These are phyloP conservation scores for Hysterium pulicare DNA, from an alignment of 2,329 filamentous ascomycete genomes.

Conservation along the genomic window DNA sequence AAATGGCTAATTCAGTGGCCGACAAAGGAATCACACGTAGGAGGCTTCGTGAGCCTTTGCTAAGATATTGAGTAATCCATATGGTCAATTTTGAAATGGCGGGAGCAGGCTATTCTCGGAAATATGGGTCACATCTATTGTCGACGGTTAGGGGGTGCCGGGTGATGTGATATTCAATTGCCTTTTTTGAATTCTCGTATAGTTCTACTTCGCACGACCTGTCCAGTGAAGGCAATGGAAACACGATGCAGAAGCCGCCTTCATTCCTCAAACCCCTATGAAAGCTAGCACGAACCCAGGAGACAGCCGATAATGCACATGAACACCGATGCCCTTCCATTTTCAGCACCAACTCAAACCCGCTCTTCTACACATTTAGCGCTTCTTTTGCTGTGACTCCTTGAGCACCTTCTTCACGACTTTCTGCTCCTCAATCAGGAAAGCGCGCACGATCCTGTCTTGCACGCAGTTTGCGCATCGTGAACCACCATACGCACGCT, in stretches of 20 bases:
- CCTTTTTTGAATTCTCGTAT: constrained; percentile 10
- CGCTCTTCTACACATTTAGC: constrained; percentile 28
- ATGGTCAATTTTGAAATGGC: too few relatives aligned
- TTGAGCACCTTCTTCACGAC: constrained; percentile 99
- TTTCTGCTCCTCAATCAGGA: constrained; percentile 99
- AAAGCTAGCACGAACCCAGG: constrained; percentile 35
- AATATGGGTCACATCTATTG: too few relatives aligned
- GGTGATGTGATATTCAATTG: not conserved
- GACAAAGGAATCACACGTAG: too few relatives aligned
- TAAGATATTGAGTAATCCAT: too few relatives aligned
- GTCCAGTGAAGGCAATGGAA: constrained; percentile 24
- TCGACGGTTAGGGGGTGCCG: too few relatives aligned
- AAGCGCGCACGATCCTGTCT: constrained; percentile 95
- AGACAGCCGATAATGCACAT: constrained; percentile 41
- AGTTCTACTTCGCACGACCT: constrained; percentile 32
- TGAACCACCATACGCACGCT: constrained; percentile 96
- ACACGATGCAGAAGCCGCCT: constrained; percentile 34
- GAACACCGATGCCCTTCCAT: constrained; percentile 39
- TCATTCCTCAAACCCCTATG: constrained; percentile 32
- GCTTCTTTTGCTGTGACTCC: constrained; percentile 83
- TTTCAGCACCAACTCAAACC: constrained; percentile 30
- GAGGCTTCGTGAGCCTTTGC: too few relatives aligned
- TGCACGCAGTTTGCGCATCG: constrained; percentile 98
- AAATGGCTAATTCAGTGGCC: too few relatives aligned
- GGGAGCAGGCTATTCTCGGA: too few relatives aligned